phyloP scores from a whole-genome alignment of 1,284 basidiomycete species.

The Boletellus deceptivus region DNA sequence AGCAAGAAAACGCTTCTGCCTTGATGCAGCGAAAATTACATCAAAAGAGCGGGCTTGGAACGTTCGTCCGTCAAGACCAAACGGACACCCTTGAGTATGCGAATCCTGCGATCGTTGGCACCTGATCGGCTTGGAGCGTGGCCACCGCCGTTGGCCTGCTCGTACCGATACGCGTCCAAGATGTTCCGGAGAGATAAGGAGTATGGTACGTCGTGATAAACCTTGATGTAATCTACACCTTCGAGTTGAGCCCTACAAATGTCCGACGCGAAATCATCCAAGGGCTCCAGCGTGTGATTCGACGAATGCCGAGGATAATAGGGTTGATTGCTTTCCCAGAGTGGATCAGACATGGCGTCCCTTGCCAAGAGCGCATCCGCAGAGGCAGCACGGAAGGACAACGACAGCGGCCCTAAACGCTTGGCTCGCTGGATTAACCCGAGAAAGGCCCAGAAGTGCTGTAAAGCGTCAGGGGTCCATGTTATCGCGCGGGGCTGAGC shows the following conservation, averaged over 20 bases:
- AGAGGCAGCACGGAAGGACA: constrained; percentile 50
- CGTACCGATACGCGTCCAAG: constrained; percentile 47
- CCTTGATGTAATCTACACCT: constrained; percentile 53
- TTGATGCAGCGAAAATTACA: constrained; percentile 29
- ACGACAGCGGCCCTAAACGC: constrained; percentile 46
- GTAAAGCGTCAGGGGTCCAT: constrained; percentile 51
- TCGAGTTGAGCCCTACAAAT: constrained; percentile 28
- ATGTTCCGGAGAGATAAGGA: constrained; percentile 50
- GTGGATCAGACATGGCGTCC: constrained; percentile 14
- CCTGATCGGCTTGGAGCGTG: constrained; percentile 22
- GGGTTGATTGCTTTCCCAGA: constrained; percentile 24
- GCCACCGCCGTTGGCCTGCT: constrained; percentile 2
- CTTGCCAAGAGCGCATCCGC: constrained; percentile 8
- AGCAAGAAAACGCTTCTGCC: constrained; percentile 16
- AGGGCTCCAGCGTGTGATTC: constrained; percentile 6
- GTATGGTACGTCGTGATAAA: constrained; percentile 55
- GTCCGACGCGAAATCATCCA: constrained; percentile 12
- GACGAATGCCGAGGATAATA: constrained; percentile 8
- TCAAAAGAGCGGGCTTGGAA: constrained; percentile 41
- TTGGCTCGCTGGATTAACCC: constrained; percentile 38
- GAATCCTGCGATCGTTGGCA: constrained; percentile 34
- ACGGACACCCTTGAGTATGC: constrained; percentile 30
- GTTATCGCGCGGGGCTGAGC: constrained; percentile 32
- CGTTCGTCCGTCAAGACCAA: constrained; percentile 46
- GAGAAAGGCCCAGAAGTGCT: constrained; percentile 55